Conservation (phyloP, 1,284 basidiomycete genomes). For the Heterobasidion annosum region DNA sequence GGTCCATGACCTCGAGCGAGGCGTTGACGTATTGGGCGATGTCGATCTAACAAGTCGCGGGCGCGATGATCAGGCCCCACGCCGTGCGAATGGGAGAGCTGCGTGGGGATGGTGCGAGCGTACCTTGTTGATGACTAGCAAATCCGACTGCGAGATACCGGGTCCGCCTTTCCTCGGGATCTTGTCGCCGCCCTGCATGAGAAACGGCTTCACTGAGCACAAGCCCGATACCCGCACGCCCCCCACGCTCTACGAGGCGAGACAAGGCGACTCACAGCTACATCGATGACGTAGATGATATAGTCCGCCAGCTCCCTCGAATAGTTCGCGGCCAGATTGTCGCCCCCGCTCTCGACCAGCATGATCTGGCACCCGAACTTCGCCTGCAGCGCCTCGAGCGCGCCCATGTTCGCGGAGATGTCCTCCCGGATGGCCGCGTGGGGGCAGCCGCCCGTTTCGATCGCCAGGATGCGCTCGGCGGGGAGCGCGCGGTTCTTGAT, state of each 20-base stretch:
- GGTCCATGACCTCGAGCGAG: slow-evolving; percentile 90
- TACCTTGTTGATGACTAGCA: slow-evolving; percentile 94
- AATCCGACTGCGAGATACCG: slow-evolving; percentile 91
- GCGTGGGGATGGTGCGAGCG: slow-evolving; percentile 3
- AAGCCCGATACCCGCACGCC: not conserved
- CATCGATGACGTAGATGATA: slow-evolving; percentile 91
- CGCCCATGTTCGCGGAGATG: slow-evolving; percentile 94
- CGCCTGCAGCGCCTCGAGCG: slow-evolving; percentile 92
- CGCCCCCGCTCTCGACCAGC: slow-evolving; percentile 93
- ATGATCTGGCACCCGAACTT: slow-evolving; percentile 78
- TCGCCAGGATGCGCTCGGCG: slow-evolving; percentile 82
- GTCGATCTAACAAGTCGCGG: slow-evolving; percentile 57
- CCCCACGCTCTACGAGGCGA: not conserved
- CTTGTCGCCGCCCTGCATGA: slow-evolving; percentile 82
- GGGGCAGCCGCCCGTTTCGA: slow-evolving; percentile 95
- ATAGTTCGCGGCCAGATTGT: slow-evolving; percentile 95
- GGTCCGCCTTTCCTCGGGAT: slow-evolving; percentile 97
- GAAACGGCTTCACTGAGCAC: not conserved
- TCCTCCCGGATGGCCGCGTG: slow-evolving; percentile 97
- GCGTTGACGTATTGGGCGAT: slow-evolving; percentile 91
- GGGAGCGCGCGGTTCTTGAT: slow-evolving; percentile 89
- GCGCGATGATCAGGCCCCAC: not conserved
- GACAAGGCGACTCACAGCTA: slow-evolving; percentile 42
- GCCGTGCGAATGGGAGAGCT: not conserved
- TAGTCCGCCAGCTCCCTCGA: slow-evolving; percentile 95